Percentiles rank a stretch among this genome's conserved stretches.
phyloP scores from a whole-genome alignment of 2,329 filamentous ascomycete species.

The Botrytis galanthina region DNA sequence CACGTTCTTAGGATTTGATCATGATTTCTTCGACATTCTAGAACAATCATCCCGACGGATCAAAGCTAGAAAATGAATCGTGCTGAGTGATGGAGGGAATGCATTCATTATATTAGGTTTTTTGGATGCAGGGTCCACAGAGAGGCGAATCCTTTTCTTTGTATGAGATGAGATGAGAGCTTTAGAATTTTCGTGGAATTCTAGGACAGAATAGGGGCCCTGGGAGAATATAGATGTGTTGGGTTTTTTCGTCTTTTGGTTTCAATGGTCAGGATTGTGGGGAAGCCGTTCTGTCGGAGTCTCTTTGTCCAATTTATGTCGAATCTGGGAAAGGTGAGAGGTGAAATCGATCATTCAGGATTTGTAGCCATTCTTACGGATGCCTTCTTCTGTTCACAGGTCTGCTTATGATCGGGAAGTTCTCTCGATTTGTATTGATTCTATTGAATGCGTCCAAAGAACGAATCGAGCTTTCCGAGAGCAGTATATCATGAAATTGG shows the following conservation, averaged over 20 bases:
- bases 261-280: neutral
- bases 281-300: neutral
- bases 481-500: neutral
- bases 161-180: too few relatives aligned
- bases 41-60: neutral
- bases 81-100: neutral
- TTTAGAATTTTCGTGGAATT: neutral
- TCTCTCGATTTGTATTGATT: neutral
- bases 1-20: neutral
- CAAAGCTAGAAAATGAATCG: neutral
- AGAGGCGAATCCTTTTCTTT: neutral
- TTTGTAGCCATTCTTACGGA: too few relatives aligned
- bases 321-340: neutral
- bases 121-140: neutral
- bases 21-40: neutral
- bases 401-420: neutral
- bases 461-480: neutral
- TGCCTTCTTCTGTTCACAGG: rapidly evolving
- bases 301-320: neutral
- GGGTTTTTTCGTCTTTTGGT: neutral
- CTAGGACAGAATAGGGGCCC: neutral
- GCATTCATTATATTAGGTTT: neutral
- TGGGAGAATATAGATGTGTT: neutral
- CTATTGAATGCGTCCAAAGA: neutral
- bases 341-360: neutral